Evolutionary conservation across 495 filamentous ascomycete species (phyloP).

Genomic region (Daldinia decipiens): DNA sequence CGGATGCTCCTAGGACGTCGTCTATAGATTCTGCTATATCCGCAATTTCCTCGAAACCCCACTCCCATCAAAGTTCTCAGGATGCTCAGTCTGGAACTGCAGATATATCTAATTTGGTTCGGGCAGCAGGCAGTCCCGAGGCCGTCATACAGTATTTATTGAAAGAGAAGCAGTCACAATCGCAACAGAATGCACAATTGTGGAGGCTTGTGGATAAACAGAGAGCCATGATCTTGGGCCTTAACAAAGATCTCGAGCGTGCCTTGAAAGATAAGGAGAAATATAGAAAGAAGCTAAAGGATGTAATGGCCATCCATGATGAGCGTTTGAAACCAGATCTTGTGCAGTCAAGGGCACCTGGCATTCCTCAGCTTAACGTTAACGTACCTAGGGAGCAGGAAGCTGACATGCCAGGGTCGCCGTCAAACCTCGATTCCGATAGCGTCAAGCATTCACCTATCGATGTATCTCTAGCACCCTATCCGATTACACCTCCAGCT

Average conservation of each 20-base stretch:
- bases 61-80: constrained; percentile 70
- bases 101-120: constrained; percentile 78
- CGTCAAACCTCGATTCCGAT: constrained; percentile 55
- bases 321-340: constrained; percentile 36
- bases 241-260: constrained; percentile 94
- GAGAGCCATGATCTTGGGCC: constrained; percentile 87
- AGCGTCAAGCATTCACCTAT: constrained; percentile 61
- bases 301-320: constrained; percentile 59
- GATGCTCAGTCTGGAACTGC: constrained; percentile 63
- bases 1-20: constrained; percentile 73
- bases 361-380: constrained; percentile 35
- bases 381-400: constrained; percentile 48
- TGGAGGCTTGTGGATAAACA: constrained; percentile 98
- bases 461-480: constrained; percentile 63
- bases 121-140: constrained; percentile 88
- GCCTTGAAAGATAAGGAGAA: constrained; percentile 94
- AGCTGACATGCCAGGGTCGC: constrained; percentile 53
- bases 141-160: constrained; percentile 87
- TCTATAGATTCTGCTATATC: constrained; percentile 97
- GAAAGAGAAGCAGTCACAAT: constrained; percentile 88
- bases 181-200: constrained; percentile 89
- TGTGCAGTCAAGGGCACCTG: constrained; percentile 19
- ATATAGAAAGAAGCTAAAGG: constrained; percentile 90
- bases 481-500: constrained; percentile 66
- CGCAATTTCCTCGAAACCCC: constrained; percentile 75